Percentiles rank a stretch among this genome's conserved stretches.
Evolutionary conservation across 257 asterid genomes (phyloP).

Genomic region (Phtheirospermum japonicum): DNA sequence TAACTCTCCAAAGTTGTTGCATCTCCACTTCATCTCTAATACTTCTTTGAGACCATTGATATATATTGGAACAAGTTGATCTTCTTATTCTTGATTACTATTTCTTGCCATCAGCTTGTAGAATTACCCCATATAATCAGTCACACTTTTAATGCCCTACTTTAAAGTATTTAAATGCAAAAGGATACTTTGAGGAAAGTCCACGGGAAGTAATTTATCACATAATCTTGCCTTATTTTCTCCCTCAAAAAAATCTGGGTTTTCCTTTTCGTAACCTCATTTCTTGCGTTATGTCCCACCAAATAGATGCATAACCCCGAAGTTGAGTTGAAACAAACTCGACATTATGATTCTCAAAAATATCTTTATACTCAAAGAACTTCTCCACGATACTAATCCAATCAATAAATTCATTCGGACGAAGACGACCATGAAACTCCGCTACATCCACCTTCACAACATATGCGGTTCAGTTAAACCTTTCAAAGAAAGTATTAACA

Average conservation of each 20-base stretch:
- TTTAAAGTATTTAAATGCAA: too few relatives aligned
- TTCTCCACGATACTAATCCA: background rate
- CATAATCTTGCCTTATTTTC: too few relatives aligned
- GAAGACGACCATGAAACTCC: background rate
- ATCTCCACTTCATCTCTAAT: conserved; percentile 16
- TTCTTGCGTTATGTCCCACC: conserved; percentile 12
- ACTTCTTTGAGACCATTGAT: background rate
- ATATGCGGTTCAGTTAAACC: background rate
- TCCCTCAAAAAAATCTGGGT: background rate
- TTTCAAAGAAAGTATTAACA: too few relatives aligned
- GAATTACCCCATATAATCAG: conserved; percentile 2
- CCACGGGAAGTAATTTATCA: too few relatives aligned
- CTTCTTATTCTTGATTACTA: conserved; percentile 3
- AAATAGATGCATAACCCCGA: background rate
- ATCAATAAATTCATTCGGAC: background rate
- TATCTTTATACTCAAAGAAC: background rate
- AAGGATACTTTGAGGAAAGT: too few relatives aligned
- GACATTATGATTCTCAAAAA: background rate
- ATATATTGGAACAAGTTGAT: conserved; percentile 17
- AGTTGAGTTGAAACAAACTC: background rate
- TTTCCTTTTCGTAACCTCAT: background rate
- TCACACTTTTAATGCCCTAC: background rate
- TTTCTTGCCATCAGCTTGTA: background rate
- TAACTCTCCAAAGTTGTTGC: too few relatives aligned
- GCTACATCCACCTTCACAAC: background rate